Base-by-base conservation (phyloP, 257 asterid species). In the Gardenia jasminoides region DNA sequence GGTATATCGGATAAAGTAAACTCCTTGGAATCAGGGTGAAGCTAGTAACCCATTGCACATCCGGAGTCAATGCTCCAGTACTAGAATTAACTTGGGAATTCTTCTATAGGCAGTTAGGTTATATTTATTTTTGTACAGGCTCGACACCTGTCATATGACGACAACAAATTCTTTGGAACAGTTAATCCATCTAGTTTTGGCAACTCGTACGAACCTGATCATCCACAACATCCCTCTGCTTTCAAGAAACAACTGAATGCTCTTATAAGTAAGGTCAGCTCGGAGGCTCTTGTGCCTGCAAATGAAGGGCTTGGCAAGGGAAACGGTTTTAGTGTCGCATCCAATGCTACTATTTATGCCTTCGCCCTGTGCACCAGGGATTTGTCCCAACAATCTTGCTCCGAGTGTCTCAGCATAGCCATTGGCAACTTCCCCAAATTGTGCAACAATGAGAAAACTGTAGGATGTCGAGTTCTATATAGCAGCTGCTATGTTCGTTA, bases 321-420 rank as follows among this genome's bases (percentile, higher is more conserved):
- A 43, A 86, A 86, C 28, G 20, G 7, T 83, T 81, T 61, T 15
- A 71, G 79, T 8, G 9, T 91, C 5, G 83, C 92, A 0, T 56
- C 82, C 6, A 87, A 83, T 50, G 12, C 78, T 11, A 86, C 84
- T 36, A 86, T 94, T 19, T 91, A 92, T 33, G 96, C 87, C 0
- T 78, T 92, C 91, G 94, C 83, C 78, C 97, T 92, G 58, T 94
- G 98, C 93, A 91, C 91, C 0, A 75, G 92, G 73, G 98, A 91
- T 72, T 50, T 94, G 6, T 80, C 92, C 9, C 75, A 48, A 7
- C 7, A 80, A 12, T 80, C 79, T 67, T 93, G 97, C 36, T 86
- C 92, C 47, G 90, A 89, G 80, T 94, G 98, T 72, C 28, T 94
- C 83, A 82, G 93, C 6, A 61, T 77, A 33, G 98, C 92, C 3